Evolutionary conservation across 306 rosid genomes (phyloP).

Genomic region (Leucaena leucocephala): DNA sequence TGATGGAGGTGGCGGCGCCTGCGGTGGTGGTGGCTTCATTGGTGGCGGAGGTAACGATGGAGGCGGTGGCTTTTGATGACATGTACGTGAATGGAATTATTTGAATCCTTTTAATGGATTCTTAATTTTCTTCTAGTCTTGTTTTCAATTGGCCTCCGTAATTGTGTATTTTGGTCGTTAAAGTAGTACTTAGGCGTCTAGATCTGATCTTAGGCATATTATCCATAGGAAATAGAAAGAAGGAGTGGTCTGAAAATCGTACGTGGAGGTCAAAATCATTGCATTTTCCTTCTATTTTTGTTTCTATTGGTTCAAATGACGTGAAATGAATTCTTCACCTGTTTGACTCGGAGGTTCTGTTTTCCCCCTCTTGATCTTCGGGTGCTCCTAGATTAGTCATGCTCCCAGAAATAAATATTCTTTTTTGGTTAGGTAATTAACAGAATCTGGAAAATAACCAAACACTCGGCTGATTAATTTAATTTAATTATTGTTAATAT

Average conservation of each 20-base stretch:
- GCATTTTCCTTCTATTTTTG: background rate
- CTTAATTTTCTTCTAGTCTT: background rate
- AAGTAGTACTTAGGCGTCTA: background rate
- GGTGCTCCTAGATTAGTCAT: background rate
- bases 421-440: background rate
- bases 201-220: background rate
- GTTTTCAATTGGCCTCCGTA: background rate
- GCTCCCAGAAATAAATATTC: background rate
- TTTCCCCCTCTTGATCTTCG: background rate
- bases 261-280: background rate
- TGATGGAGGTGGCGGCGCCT: background rate
- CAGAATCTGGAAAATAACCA: background rate
- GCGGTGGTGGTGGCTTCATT: background rate
- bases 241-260: background rate
- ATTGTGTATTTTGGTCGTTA: background rate
- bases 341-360: background rate
- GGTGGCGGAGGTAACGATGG: background rate
- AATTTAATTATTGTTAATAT: background rate
- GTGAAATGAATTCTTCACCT: background rate
- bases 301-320: background rate
- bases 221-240: background rate
- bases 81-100: background rate
- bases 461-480: background rate
- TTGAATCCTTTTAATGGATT: background rate
- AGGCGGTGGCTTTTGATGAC: background rate